Evolutionary conservation across 2,329 filamentous ascomycete species (phyloP), one percentile per base, ranked within the genome.

Genomic region (Fusarium sulawesiense): DNA sequence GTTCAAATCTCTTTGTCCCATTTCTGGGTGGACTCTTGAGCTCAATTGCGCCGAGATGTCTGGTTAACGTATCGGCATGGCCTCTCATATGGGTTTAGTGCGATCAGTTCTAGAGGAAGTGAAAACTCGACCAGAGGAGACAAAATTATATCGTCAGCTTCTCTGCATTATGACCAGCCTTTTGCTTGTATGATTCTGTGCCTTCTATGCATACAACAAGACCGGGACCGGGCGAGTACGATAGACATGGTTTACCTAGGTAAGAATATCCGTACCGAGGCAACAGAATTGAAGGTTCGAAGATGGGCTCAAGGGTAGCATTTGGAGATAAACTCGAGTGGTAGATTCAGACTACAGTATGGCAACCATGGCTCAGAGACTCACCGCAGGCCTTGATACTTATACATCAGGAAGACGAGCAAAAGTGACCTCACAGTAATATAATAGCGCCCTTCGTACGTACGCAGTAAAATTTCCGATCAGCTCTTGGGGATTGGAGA

Each of bases 1-100:
- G 42, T 34, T 63, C 29, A 27, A 37, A 63, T 57, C 48, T 57
- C 45, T 16, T 51, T 25, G 45, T 57, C 54, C 54, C 45, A 21
- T 64, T 29, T 49, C 12, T 64, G 27, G 47, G 37, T 63, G 42
- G 51, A 48, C 50, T 48, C 42, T 63, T 30, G 11, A 21, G 23
- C 23, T 13, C 37, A 48, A 61, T 63, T 56, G 29, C 16, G 37
- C 42, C 60, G 34, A 48, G 21, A 63, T 48, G 37, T 18, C 27
- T 21, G 18, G 29, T 18, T 6, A 29, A 30, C 8, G 16, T 37
- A 51, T 51, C 48, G 23, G 23, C 11, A 3, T 40, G 9, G 13
- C 10, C 3, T 51, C 49, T 51, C 23, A 20, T 27, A 51, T 12
- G 12, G 32, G 49, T 14, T 20, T 51, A 51, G 32, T 27, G 18